phyloP scores from a whole-genome alignment of 495 filamentous ascomycete genomes.

The Penicillium odoratum region DNA sequence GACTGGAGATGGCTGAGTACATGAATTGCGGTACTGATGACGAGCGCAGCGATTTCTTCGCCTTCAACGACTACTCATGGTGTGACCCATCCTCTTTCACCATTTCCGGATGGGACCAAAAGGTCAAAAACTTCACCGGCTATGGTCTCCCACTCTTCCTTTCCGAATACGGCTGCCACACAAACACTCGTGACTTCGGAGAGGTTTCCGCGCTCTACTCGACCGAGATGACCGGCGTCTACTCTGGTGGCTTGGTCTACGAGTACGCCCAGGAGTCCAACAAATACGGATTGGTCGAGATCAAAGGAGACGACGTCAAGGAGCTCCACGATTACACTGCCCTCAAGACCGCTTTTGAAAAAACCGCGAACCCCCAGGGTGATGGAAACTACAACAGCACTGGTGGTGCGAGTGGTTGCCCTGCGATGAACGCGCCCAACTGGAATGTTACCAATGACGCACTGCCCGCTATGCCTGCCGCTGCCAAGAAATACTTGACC shows the following conservation, averaged over 20 bases:
- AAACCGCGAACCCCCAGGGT: conserved; percentile 65
- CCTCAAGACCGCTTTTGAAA: conserved; percentile 63
- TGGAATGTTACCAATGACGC: conserved; percentile 71
- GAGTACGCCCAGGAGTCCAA: conserved; percentile 83
- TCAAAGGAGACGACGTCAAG: conserved; percentile 57
- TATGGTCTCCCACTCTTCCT: conserved; percentile 94
- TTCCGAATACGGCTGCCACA: conserved; percentile 91
- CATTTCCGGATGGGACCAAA: conserved; percentile 81
- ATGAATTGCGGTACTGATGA: conserved; percentile 93
- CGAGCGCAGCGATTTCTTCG: conserved; percentile 90
- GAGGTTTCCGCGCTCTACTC: conserved; percentile 82
- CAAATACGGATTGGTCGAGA: conserved; percentile 73
- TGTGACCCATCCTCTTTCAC: conserved; percentile 79
- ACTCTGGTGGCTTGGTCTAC: conserved; percentile 95
- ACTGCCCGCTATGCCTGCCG: conserved; percentile 74
- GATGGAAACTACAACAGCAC: conserved; percentile 74
- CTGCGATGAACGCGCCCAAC: conserved; percentile 55
- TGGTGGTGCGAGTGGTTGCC: conserved; percentile 67
- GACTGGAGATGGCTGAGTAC: conserved; percentile 84
- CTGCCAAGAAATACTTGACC: conserved; percentile 67
- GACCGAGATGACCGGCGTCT: conserved; percentile 82
- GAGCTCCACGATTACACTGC: conserved; percentile 64
- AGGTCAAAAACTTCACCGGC: conserved; percentile 86
- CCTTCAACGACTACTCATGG: conserved; percentile 99
- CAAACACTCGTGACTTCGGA: conserved; percentile 74